These are phyloP conservation scores for Zygoascus meyerae DNA, from an alignment of 1,139 yeast species.

Conservation along the genomic window DNA sequence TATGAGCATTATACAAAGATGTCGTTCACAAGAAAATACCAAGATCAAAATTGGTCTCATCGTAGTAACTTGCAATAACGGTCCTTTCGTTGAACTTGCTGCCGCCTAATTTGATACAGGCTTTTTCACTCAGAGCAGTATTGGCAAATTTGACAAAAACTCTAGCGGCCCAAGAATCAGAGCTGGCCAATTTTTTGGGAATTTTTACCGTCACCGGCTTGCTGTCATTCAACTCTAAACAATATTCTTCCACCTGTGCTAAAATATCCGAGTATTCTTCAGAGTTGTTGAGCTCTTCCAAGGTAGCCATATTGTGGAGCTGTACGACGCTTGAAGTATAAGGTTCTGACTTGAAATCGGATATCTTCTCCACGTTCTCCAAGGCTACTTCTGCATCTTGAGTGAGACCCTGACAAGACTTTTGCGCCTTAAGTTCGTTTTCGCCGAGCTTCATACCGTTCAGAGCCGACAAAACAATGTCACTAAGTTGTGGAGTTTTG, in stretches of 20 bases:
- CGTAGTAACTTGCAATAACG: slow-evolving; percentile 58
- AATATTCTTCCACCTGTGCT: slow-evolving; percentile 50
- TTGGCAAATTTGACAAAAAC: slow-evolving; percentile 61
- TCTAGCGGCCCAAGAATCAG: slow-evolving; percentile 56
- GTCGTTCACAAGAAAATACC: slow-evolving; percentile 25
- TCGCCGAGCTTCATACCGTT: slow-evolving; percentile 33
- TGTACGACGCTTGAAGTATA: slow-evolving; percentile 49
- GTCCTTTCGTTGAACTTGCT: slow-evolving; percentile 63
- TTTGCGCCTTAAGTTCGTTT: slow-evolving; percentile 31
- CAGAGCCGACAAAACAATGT: slow-evolving; percentile 29
- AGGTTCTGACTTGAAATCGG: slow-evolving; percentile 13
- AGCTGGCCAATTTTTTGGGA: slow-evolving; percentile 50
- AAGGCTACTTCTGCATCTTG: slow-evolving; percentile 27
- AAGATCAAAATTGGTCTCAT: slow-evolving; percentile 46
- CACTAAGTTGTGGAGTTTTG: slow-evolving; percentile 25
- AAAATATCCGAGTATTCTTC: slow-evolving; percentile 45
- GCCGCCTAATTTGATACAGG: slow-evolving; percentile 63
- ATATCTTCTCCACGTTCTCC: slow-evolving; percentile 22
- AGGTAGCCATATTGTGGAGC: slow-evolving; percentile 58
- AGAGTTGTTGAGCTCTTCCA: slow-evolving; percentile 56
- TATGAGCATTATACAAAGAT: background rate
- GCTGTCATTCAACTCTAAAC: slow-evolving; percentile 43
- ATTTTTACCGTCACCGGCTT: slow-evolving; percentile 50
- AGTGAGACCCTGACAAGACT: slow-evolving; percentile 33
- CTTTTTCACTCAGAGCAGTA: slow-evolving; percentile 48